A percentile compares a stretch with the other conserved stretches of the same genome.
These are phyloP conservation scores for Colletotrichum musae DNA, from an alignment of 2,329 filamentous ascomycete genomes.

Conservation along the genomic window DNA sequence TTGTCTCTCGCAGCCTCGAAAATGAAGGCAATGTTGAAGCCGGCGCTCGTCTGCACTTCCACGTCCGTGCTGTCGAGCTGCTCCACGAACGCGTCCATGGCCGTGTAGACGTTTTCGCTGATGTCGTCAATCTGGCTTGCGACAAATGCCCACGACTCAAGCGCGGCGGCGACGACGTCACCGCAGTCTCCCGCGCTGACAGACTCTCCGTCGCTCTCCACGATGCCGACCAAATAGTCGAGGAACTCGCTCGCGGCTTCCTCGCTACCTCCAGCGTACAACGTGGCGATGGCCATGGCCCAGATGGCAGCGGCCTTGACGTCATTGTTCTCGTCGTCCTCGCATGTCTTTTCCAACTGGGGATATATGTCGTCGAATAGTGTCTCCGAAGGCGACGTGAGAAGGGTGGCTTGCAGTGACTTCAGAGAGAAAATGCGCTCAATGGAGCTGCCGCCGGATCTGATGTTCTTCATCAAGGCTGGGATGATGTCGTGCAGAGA, in stretches of 20 bases:
- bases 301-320: conserved; percentile 82
- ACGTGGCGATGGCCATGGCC: conserved; percentile 78
- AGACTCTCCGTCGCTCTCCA: conserved; percentile 82
- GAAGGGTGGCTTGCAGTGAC: conserved; percentile 78
- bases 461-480: conserved; percentile 79
- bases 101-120: conserved; percentile 77
- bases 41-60: conserved; percentile 82
- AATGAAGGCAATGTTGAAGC: conserved; percentile 84
- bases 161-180: conserved; percentile 79
- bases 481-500: conserved; percentile 74
- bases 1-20: conserved; percentile 77
- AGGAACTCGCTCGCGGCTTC: conserved; percentile 80
- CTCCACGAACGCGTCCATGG: conserved; percentile 86
- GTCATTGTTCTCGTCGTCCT: conserved; percentile 75
- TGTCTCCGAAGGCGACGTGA: conserved; percentile 75
- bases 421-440: conserved; percentile 81
- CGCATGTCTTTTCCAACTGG: conserved; percentile 73
- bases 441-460: conserved; percentile 75
- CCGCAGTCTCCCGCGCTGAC: conserved; percentile 80
- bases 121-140: conserved; percentile 84
- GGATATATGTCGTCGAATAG: conserved; percentile 75
- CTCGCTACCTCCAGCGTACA: conserved; percentile 81
- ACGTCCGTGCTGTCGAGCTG: conserved; percentile 84
- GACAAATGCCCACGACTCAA: conserved; percentile 85
- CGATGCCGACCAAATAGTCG: conserved; percentile 82